phyloP scores from a whole-genome alignment of 345 rosid genomes.

The Citrus maxima region DNA sequence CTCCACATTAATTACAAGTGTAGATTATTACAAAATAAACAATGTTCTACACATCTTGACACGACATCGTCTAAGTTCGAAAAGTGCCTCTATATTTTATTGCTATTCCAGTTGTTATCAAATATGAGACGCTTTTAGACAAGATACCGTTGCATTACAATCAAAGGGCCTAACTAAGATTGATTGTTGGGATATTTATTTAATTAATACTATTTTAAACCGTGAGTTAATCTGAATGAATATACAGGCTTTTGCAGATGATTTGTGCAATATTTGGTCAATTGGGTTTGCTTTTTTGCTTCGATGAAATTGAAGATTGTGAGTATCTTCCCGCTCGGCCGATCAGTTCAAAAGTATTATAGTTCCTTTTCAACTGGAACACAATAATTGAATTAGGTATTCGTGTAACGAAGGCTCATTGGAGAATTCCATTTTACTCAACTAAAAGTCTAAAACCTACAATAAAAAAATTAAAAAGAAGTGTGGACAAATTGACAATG shows the following conservation, averaged over 20 bases:
- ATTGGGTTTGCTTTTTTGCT: not conserved
- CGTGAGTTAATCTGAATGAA: no score
- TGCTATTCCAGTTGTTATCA: no score
- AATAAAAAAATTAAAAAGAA: no score
- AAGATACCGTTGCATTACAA: not conserved
- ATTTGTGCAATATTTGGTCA: no score
- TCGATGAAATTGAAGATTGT: not conserved
- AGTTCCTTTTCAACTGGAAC: not conserved
- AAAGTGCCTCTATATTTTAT: no score
- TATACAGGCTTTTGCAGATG: not conserved
- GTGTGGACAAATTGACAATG: not conserved
- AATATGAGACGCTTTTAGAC: no score
- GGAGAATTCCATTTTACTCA: not conserved
- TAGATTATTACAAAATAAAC: no score
- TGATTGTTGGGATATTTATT: not conserved
- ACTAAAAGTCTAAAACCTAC: not conserved
- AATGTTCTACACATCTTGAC: no score
- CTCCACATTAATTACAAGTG: no score
- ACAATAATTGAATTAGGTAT: not conserved
- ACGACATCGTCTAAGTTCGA: no score
- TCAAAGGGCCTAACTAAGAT: not conserved
- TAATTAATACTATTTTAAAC: not conserved
- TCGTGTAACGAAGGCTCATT: not conserved
- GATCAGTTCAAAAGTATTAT: not conserved
- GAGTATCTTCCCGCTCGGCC: not conserved